Evolutionary conservation across 2,329 filamentous ascomycete genomes (phyloP).

Genomic region (Arthrinium phaeospermum): DNA sequence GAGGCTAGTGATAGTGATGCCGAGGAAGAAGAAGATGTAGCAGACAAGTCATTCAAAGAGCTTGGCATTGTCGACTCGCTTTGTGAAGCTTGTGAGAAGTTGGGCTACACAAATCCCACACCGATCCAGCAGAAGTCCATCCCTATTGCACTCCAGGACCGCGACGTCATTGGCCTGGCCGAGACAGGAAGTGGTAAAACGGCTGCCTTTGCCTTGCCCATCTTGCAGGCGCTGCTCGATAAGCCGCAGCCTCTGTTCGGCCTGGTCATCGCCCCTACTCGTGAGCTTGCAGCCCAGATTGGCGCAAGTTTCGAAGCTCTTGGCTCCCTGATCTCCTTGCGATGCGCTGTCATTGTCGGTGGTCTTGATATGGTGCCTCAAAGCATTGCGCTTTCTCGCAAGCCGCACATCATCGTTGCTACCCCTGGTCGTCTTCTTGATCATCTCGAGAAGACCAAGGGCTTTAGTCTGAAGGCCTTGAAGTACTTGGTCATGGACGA

Average conservation of each 20-base stretch:
- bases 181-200: conserved; percentile 98
- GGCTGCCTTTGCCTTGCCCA: conserved; percentile 90
- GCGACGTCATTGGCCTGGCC: conserved; percentile 91
- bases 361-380: conserved; percentile 97
- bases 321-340: conserved; percentile 85
- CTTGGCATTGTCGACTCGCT: conserved; percentile 83
- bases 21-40: conserved; percentile 30
- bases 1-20: conserved; percentile 34
- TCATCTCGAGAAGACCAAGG: conserved; percentile 95
- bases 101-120: conserved; percentile 86
- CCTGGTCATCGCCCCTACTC: conserved; percentile 90
- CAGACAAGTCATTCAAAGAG: conserved; percentile 69
- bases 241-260: conserved; percentile 85
- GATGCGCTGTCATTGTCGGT: conserved; percentile 85
- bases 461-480: conserved; percentile 81
- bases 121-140: conserved; percentile 89
- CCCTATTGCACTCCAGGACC: conserved; percentile 76
- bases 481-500: conserved; percentile 96
- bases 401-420: conserved; percentile 91
- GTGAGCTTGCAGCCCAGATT: conserved; percentile 93
- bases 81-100: conserved; percentile 82
- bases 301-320: conserved; percentile 86
- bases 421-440: conserved; percentile 89
- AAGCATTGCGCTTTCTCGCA: conserved; percentile 89
- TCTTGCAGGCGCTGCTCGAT: conserved; percentile 88